phyloP scores from a whole-genome alignment of 129 eudicot species.

The Centella asiatica region DNA sequence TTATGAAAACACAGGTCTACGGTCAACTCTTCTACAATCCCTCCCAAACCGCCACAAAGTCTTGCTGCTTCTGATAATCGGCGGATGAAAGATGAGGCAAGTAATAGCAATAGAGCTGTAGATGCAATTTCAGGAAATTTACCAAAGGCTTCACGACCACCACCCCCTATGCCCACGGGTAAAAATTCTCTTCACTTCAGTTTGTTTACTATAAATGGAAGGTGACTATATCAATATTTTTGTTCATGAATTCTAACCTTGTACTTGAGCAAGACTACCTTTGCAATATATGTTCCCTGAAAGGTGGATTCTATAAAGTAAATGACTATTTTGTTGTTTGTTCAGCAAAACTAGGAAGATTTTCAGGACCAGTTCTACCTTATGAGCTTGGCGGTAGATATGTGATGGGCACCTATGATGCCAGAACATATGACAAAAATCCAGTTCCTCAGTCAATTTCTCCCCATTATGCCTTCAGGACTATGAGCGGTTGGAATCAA shows the following conservation, averaged over 20 bases:
- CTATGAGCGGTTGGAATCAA: constrained; percentile 28
- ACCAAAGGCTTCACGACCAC: constrained; percentile 37
- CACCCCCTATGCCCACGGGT: constrained; percentile 62
- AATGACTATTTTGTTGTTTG: not conserved
- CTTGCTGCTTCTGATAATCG: constrained; percentile 34
- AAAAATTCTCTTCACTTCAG: constrained; percentile 4
- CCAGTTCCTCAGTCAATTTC: constrained; percentile 31
- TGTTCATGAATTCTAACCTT: no score
- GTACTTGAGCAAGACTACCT: not conserved
- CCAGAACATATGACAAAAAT: constrained; percentile 26
- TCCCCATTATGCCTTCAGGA: constrained; percentile 41
- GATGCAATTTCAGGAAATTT: constrained; percentile 30
- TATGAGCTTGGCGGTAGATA: constrained; percentile 25
- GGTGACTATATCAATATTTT: no score
- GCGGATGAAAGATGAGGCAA: constrained; percentile 30
- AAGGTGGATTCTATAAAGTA: no score
- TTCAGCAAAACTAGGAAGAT: constrained; percentile 52
- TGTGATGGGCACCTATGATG: constrained; percentile 32
- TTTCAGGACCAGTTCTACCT: constrained; percentile 57
- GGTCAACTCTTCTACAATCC: constrained; percentile 60
- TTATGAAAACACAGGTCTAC: constrained; percentile 42
- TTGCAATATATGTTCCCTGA: not conserved
- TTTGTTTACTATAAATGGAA: not conserved
- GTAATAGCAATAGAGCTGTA: constrained; percentile 19
- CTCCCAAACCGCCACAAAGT: constrained; percentile 45